Evolutionary conservation across 1,139 yeast species (phyloP).

Genomic region (Candida sanyaensis): DNA sequence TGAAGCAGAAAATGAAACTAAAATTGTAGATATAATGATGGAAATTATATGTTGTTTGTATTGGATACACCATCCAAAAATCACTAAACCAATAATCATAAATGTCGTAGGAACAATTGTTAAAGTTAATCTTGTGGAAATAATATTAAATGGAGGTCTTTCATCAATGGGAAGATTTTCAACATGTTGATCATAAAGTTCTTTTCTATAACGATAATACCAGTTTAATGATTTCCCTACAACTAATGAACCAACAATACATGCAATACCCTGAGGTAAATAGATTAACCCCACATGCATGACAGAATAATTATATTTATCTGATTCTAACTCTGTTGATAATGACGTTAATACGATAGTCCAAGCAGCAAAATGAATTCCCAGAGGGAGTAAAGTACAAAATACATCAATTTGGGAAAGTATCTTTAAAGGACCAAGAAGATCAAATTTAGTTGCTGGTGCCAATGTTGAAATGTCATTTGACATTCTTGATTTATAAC

Average conservation of each 20-base stretch:
- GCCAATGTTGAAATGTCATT: slow-evolving; percentile 30
- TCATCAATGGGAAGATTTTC: slow-evolving; percentile 15
- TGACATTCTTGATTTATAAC: slow-evolving; percentile 24
- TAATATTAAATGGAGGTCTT: slow-evolving; percentile 29
- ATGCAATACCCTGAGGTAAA: slow-evolving; percentile 39
- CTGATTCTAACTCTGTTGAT: slow-evolving; percentile 29
- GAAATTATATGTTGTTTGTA: slow-evolving; percentile 25
- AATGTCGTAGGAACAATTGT: slow-evolving; percentile 26
- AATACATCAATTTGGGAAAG: slow-evolving; percentile 25
- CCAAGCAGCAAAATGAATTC: slow-evolving; percentile 41
- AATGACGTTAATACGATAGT: slow-evolving; percentile 36
- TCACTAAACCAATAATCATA: slow-evolving; percentile 29
- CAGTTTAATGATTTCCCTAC: slow-evolving; percentile 31
- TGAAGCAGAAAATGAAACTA: slow-evolving; percentile 31
- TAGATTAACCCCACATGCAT: slow-evolving; percentile 41
- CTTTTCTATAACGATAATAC: slow-evolving; percentile 25
- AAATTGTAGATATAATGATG: slow-evolving; percentile 31
- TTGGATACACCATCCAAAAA: slow-evolving; percentile 45
- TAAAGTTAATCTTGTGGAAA: slow-evolving; percentile 29
- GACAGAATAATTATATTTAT: slow-evolving; percentile 32
- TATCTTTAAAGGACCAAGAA: slow-evolving; percentile 32
- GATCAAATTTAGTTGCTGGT: slow-evolving; percentile 20
- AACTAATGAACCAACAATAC: slow-evolving; percentile 31
- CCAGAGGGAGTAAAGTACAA: slow-evolving; percentile 30
- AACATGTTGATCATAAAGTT: slow-evolving; percentile 19